A percentile compares a stretch with the other conserved stretches of the same genome.
phyloP scores from a whole-genome alignment of 1,284 basidiomycete genomes.

The Ustilago vetiveriae region DNA sequence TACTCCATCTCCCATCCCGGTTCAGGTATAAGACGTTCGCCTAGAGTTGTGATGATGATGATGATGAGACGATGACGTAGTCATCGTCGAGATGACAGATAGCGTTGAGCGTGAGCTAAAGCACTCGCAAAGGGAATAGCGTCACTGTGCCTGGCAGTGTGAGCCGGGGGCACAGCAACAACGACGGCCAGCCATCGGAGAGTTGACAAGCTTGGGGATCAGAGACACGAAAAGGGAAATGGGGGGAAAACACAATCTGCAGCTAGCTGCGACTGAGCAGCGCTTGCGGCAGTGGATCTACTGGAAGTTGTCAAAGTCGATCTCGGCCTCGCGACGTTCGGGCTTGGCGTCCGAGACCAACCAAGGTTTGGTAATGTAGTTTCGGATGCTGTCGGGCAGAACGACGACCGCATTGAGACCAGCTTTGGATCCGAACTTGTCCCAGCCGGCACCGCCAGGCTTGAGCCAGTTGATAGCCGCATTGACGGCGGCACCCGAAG shows the following conservation, averaged over 20 bases:
- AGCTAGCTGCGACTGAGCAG: constrained; percentile 2
- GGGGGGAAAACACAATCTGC: background rate
- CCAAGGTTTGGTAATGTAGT: constrained; percentile 88
- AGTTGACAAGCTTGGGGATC: constrained; percentile 2
- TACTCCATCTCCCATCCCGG: constrained; percentile 54
- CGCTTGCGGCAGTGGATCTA: constrained; percentile 2
- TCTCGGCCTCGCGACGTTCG: constrained; percentile 41
- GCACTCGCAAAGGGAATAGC: constrained; percentile 12
- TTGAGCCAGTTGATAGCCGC: constrained; percentile 82
- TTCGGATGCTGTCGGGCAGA: constrained; percentile 88
- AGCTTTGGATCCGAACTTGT: constrained; percentile 74
- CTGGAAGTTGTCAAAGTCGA: constrained; percentile 48
- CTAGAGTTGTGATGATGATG: constrained; percentile 13
- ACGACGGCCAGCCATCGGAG: constrained; percentile 27
- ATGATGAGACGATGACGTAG: background rate
- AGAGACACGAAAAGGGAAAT: background rate
- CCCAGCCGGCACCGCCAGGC: constrained; percentile 73
- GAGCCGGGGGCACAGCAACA: constrained; percentile 21
- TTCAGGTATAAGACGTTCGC: constrained; percentile 53
- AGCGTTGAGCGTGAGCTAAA: constrained; percentile 27
- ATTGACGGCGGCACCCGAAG: constrained; percentile 83
- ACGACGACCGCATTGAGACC: constrained; percentile 88
- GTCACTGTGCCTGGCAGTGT: constrained; percentile 11
- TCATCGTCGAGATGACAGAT: too few relatives aligned
- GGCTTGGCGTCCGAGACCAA: constrained; percentile 55